Evolutionary conservation across 768 basidiomycete species (phyloP), one percentile per base, ranked within the genome.

Genomic region (Kwoniella shandongensis): DNA sequence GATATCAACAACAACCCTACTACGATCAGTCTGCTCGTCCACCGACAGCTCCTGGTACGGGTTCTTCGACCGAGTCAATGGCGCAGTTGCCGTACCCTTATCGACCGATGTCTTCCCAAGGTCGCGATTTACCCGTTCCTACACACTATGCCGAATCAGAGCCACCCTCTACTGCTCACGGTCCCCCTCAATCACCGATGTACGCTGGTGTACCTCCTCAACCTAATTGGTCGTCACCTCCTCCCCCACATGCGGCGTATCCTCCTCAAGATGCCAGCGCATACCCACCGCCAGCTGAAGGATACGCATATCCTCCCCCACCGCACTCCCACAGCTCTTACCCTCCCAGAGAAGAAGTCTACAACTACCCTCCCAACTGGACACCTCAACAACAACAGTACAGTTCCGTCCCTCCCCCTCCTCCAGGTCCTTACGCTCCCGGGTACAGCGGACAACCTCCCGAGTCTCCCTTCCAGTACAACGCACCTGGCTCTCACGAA

Each of bases 61-160:
- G 44, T 2, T 65, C 65, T 2, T 59, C 55, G 7, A 36, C 57
- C 41, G 63, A 68, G 38, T 58, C 63, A 7, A 41, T 66, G 25
- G 35, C 61, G 25, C 67, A 65, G 35, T 27, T 69, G 20, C 66
- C 63, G 6, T 73, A 68, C 51, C 69, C 69, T 22, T 73, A 70
- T 42, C 57, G 71, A 48, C 66, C 71, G 4, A 67, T 73, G 61
- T 73, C 71, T n/a, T 57, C 64, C 1, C 62, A 65, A 35, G 70
- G 70, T n/a, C 62, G 70, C 5, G 70, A 72, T 15, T 44, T 69
- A 30, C 70, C 70, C 20, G 57, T 72, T 6, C 68, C 66, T 1
- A 48, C 42, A 5, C 72, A 73, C 30, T 73, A 73, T 45, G 62
- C 69, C 38, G 72, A 70, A 12, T 72, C 70, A 11, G 70, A 72